Evolutionary conservation across 495 filamentous ascomycete genomes (phyloP).

Genomic region (Annulohypoxylon maeteangense): DNA sequence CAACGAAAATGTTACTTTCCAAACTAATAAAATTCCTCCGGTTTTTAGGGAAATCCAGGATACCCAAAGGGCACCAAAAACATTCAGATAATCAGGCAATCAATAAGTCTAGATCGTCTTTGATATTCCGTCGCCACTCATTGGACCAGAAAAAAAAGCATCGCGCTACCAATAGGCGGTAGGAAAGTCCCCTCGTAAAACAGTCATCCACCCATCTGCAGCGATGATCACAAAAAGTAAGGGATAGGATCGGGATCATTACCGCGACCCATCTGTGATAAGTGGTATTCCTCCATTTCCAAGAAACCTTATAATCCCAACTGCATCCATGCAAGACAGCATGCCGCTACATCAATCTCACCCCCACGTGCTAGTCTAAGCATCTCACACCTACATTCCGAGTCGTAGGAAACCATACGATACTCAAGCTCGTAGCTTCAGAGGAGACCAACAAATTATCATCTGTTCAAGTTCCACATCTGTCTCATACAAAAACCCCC

Average conservation of each 20-base stretch:
- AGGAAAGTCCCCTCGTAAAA: conserved; percentile 14
- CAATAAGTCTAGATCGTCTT: background rate
- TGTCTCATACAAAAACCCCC: background rate
- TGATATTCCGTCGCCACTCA: background rate
- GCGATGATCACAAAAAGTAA: conserved; percentile 16
- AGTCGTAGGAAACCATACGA: background rate
- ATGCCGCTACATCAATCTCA: background rate
- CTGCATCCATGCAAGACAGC: background rate
- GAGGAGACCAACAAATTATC: background rate
- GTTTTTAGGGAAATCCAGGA: background rate
- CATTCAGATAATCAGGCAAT: background rate
- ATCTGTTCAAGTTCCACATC: background rate
- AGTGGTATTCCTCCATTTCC: conserved; percentile 4
- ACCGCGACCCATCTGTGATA: conserved; percentile 1
- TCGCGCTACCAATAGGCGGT: conserved; percentile 8
- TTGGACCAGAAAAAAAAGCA: conserved; percentile 3
- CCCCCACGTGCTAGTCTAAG: background rate
- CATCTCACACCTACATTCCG: background rate
- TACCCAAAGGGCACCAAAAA: background rate
- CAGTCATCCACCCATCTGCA: conserved; percentile 25
- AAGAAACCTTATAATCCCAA: background rate
- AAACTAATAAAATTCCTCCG: background rate
- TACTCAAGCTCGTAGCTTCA: background rate
- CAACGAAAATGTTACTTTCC: background rate
- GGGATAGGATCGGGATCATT: background rate